Evolutionary conservation across 2,329 filamentous ascomycete genomes (phyloP).

Genomic region (Paraphaeosphaeria sporulosa): DNA sequence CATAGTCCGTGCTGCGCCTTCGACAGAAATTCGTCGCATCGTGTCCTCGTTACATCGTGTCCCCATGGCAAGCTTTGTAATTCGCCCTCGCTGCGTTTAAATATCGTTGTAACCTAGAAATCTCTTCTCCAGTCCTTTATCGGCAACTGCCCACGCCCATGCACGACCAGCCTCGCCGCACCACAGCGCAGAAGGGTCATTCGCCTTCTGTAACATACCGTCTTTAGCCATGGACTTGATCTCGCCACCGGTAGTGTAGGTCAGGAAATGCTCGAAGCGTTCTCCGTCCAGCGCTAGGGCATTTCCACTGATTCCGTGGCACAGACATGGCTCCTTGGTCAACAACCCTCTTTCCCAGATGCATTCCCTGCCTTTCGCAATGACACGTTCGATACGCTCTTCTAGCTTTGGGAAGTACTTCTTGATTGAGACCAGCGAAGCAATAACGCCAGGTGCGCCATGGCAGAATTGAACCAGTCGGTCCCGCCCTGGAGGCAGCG

Average conservation of each 20-base stretch:
- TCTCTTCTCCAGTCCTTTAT: conserved; percentile 55
- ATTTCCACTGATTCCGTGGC: conserved; percentile 72
- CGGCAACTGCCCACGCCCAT: conserved; percentile 57
- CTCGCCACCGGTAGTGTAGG: conserved; percentile 64
- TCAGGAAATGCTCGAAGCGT: conserved; percentile 65
- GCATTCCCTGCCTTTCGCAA: conserved; percentile 61
- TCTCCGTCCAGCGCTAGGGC: conserved; percentile 63
- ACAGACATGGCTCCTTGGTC: conserved; percentile 70
- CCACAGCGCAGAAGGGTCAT: conserved; percentile 59
- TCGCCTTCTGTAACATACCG: conserved; percentile 60
- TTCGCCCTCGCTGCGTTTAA: conserved; percentile 26
- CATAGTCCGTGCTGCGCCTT: neutral
- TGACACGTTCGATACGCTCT: conserved; percentile 61
- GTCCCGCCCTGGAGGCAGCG: conserved; percentile 57
- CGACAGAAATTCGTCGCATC: conserved; percentile 33
- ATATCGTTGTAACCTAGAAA: conserved; percentile 61
- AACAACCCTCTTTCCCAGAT: conserved; percentile 66
- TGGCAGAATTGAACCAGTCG: conserved; percentile 72
- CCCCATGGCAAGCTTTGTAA: neutral
- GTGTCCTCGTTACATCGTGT: conserved; percentile 15
- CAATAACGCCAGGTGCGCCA: conserved; percentile 69
- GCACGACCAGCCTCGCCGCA: conserved; percentile 59
- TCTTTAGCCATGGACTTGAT: conserved; percentile 63
- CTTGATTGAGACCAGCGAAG: conserved; percentile 64
- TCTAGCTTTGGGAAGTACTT: conserved; percentile 64